Evolutionary conservation across 2,329 filamentous ascomycete genomes (phyloP), one percentile per base, ranked within the genome.

Genomic region (Trichoderma hamatum): DNA sequence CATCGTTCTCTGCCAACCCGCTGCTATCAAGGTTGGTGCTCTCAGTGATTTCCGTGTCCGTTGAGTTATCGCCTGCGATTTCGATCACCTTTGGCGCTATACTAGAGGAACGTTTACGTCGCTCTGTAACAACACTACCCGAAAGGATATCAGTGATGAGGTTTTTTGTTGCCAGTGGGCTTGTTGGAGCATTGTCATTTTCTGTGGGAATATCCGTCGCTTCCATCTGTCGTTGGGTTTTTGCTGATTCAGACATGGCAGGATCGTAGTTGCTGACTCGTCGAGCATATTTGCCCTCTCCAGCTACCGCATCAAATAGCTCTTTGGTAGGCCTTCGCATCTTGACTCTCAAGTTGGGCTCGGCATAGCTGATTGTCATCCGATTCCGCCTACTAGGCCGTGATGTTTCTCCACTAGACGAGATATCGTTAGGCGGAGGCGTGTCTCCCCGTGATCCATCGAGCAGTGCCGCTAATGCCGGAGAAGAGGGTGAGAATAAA

Each of bases 301-400:
- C 88, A 13, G 85, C 80, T 16, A 95, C 92, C 1, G 92, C 92
- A 77, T 94, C 91, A 43, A 90, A 87, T 11, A 94, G 80, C 72
- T 92, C 88, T 76, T 92, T 92, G 1, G 90, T 92, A 26, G 92
- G 92, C 70, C 92, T 86, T 69, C 92, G 87, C 92, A 96, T 94
- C 81, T 96, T 96, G 76, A 90, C 91, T 71, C 91, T 86, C 52
- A 96, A 82, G 74, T 92, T 95, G 1, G 92, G 92, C 77, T 95
- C 92, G 13, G 92, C 91, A 77, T 96, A 96, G 81, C 91, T 95
- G 71, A 96, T 86, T 61, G 89, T 84, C 13, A 87, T 82, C 74
- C 90, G 85, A 59, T 88, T 87, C 72, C 92, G 86, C 72, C 92
- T 84, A 73, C 89, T 90, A 26, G 88, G 86, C 55, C 92, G 85